A percentile compares a stretch with the other conserved stretches of the same genome.
phyloP scores from a whole-genome alignment of 2,329 filamentous ascomycete species.

The Alternaria burnsii region DNA sequence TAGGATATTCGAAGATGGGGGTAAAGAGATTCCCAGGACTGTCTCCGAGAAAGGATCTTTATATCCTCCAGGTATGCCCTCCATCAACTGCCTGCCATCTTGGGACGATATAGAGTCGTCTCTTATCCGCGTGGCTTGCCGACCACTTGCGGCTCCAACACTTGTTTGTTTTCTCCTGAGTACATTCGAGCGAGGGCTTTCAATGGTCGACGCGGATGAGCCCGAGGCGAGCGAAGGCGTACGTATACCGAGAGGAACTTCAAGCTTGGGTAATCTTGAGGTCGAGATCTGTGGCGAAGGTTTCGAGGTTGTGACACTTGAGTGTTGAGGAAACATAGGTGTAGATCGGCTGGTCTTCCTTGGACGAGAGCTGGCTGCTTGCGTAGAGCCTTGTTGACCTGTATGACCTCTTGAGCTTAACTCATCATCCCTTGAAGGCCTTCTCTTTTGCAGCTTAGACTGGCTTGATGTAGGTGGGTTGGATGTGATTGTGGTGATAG shows the following conservation, averaged over 20 bases:
- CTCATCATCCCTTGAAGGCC: constrained; percentile 45
- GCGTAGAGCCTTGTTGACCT: constrained; percentile 30
- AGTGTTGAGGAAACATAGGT: constrained; percentile 28
- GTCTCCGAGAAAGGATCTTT: constrained; percentile 54
- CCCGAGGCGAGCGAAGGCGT: constrained; percentile 61
- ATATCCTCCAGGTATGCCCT: constrained; percentile 44
- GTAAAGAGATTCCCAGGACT: constrained; percentile 55
- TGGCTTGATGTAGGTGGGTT: constrained; percentile 37
- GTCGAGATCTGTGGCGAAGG: constrained; percentile 35
- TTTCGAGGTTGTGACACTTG: constrained; percentile 32
- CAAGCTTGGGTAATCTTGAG: constrained; percentile 48
- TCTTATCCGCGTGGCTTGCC: constrained; percentile 43
- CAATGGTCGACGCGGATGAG: constrained; percentile 57
- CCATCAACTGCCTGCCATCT: constrained; percentile 38
- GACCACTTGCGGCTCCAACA: constrained; percentile 45
- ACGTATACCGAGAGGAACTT: constrained; percentile 45
- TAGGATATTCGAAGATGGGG: constrained; percentile 45
- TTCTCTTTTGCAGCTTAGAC: constrained; percentile 50
- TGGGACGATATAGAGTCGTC: constrained; percentile 47
- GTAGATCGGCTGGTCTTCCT: constrained; percentile 32
- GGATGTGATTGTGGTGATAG: constrained; percentile 35
- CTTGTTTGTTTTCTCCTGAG: constrained; percentile 56
- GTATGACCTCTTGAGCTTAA: constrained; percentile 22
- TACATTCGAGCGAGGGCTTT: constrained; percentile 56
- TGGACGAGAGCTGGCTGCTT: constrained; percentile 33